phyloP scores from a whole-genome alignment of 495 filamentous ascomycete species.

The Trichocladium uniseriatum region DNA sequence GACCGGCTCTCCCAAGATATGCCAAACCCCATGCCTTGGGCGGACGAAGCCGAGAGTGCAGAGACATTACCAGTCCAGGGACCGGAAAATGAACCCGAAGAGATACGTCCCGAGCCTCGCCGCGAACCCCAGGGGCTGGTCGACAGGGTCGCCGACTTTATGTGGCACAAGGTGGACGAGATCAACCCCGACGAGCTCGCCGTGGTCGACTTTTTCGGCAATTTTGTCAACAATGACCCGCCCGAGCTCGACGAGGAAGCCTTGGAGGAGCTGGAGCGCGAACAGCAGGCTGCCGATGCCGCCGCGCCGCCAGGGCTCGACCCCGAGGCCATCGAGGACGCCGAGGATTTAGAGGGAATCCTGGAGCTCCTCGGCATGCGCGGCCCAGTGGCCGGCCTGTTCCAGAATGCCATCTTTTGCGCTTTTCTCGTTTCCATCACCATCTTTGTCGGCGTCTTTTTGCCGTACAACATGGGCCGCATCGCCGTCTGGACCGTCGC shows the following conservation, averaged over 20 bases:
- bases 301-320: constrained; percentile 38
- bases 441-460: constrained; percentile 72
- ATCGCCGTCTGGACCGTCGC: constrained; percentile 68
- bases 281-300: constrained; percentile 31
- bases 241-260: constrained; percentile 8
- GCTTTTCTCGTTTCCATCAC: constrained; percentile 81
- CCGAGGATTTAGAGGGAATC: constrained; percentile 95
- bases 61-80: no score
- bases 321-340: constrained; percentile 58
- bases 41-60: no score
- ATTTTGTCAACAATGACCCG: constrained; percentile 23
- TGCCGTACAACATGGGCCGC: constrained; percentile 87
- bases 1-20: no score
- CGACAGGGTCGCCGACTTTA: constrained; percentile 39
- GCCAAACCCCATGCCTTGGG: no score
- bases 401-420: constrained; percentile 93
- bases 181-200: constrained; percentile 29
- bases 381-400: constrained; percentile 75
- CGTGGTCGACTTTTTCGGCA: constrained; percentile 18
- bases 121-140: constrained; percentile 26
- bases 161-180: constrained; percentile 32
- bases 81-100: no score
- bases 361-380: constrained; percentile 96
- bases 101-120: constrained; percentile 1
- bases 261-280: constrained; percentile 20